Evolutionary conservation across 169 alveolate genomes (phyloP), one percentile per base, ranked within the genome.

Genomic region (Plasmodium yoelii): DNA sequence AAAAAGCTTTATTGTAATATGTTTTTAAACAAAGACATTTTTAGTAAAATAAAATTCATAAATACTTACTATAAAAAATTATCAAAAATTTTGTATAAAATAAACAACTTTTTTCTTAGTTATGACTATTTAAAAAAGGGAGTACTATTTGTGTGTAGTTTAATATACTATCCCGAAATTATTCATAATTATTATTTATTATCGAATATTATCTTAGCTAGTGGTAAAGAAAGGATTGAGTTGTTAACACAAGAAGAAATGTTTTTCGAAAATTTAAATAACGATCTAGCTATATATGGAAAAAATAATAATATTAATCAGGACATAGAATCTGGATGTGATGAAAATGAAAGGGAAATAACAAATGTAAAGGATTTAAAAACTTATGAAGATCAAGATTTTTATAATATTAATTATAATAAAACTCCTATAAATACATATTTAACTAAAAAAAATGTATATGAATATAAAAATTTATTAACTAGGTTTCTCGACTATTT

Each of bases 191-290:
- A 68, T 65, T 22, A 46, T 51, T 46, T 59, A 7, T 53, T 86
- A 24, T 26, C 57, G 42, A 86, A 86, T 70, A 59, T 68, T 39
- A 86, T 86, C 60, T 59, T 86, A 26, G 69, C 70, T n/a, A 28
- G 91, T 60, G 91, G 91, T 39, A 69, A 60, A 24, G 87, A 71
- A 34, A 86, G 91, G 71, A 86, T 86, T 39, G 91, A 86, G 42
- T 44, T 86, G 22, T 64, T 86, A 71, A 86, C 91, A 39, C 91
- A 68, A 28, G 91, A 86, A 73, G 91, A 86, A 63, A 56, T 86
- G 6, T 71, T 86, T 72, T 86, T 86, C 46, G 91, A 86, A 63
- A 86, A 86, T n/a, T 86, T 86, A 28, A 86, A 70, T 65, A 70
- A 68, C 53, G 75, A 86, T 28, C 49, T 86, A 34, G 51, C 19